Evolutionary conservation across 1,284 basidiomycete species (phyloP).

Genomic region (Trametes versicolor): DNA sequence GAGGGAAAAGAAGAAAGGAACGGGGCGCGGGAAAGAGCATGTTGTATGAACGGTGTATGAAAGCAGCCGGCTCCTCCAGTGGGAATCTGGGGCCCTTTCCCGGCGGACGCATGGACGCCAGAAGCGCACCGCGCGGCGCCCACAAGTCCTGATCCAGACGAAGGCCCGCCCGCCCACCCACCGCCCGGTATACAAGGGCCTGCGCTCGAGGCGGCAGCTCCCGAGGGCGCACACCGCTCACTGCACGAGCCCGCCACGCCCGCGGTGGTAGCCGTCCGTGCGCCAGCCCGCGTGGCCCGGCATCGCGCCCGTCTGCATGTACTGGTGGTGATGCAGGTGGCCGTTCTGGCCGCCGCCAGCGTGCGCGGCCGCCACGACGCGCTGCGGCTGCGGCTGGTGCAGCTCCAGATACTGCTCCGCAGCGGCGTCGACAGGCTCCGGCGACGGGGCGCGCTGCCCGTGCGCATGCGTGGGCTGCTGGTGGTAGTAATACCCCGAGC

Average conservation of each 20-base stretch:
- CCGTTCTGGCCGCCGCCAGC: constrained; percentile 4
- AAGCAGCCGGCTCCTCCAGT: constrained; percentile 2
- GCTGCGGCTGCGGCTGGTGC: constrained; percentile 33
- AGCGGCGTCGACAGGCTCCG: constrained; percentile 20
- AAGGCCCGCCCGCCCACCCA: not conserved
- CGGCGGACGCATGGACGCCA: not conserved
- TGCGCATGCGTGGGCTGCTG: constrained; percentile 13
- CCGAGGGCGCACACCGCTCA: constrained; percentile 8
- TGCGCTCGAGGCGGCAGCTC: not conserved
- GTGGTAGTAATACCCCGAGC: constrained; percentile 22
- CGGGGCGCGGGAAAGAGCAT: not conserved
- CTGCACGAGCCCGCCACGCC: constrained; percentile 30
- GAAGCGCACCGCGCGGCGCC: constrained; percentile 13
- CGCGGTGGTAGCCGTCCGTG: constrained; percentile 19
- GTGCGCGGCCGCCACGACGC: constrained; percentile 8
- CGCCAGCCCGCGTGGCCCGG: constrained; percentile 23
- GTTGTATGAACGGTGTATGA: constrained; percentile 2
- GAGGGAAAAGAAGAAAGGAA: not conserved
- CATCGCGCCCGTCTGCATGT: constrained; percentile 25
- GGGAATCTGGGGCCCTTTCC: not conserved
- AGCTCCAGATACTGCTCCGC: constrained; percentile 28
- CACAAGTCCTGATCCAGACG: constrained; percentile 6
- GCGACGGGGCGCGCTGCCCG: constrained; percentile 23
- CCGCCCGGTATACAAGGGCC: not conserved
- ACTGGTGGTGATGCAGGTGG: constrained; percentile 16